These are phyloP conservation scores for Cladosporium sp. DNA, from an alignment of 2,329 filamentous ascomycete genomes.

Conservation along the genomic window DNA sequence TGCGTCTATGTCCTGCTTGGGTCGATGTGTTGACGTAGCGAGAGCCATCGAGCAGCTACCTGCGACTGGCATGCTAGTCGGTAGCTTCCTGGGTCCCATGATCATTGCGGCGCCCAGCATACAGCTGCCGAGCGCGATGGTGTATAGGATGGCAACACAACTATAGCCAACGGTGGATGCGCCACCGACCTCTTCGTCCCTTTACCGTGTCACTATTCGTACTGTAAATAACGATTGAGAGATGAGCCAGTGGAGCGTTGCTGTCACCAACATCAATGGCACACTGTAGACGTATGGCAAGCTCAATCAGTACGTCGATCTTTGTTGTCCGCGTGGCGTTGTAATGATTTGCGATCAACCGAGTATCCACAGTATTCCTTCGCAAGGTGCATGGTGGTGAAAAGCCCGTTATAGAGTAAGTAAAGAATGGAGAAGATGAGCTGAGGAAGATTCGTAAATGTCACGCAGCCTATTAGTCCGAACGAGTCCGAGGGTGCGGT, in stretches of 20 bases:
- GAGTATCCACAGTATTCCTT: conserved; percentile 46
- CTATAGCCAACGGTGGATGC: background rate
- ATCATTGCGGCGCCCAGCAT: conserved; percentile 10
- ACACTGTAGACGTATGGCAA: conserved; percentile 37
- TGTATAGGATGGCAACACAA: conserved; percentile 1
- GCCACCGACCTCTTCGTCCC: background rate
- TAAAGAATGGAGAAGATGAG: conserved; percentile 45
- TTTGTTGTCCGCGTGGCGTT: conserved; percentile 33
- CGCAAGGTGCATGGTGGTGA: conserved; percentile 45
- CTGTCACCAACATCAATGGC: conserved; percentile 32
- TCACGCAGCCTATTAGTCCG: no score
- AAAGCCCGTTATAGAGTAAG: conserved; percentile 41
- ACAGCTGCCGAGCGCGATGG: conserved; percentile 1
- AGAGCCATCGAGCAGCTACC: conserved; percentile 19
- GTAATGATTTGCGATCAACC: conserved; percentile 31
- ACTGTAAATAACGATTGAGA: conserved; percentile 43
- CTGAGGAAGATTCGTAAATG: conserved; percentile 46
- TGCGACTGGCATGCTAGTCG: conserved; percentile 17
- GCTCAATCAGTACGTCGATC: conserved; percentile 39
- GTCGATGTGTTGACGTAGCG: conserved; percentile 18
- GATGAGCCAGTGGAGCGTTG: conserved; percentile 40
- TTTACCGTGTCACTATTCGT: conserved; percentile 22
- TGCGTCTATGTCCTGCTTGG: conserved; percentile 17
- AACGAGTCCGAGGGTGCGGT: no score
- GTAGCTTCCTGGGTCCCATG: conserved; percentile 13